These are phyloP conservation scores for Marsdenia floribunda DNA, from an alignment of 257 asterid genomes.

Conservation along the genomic window DNA sequence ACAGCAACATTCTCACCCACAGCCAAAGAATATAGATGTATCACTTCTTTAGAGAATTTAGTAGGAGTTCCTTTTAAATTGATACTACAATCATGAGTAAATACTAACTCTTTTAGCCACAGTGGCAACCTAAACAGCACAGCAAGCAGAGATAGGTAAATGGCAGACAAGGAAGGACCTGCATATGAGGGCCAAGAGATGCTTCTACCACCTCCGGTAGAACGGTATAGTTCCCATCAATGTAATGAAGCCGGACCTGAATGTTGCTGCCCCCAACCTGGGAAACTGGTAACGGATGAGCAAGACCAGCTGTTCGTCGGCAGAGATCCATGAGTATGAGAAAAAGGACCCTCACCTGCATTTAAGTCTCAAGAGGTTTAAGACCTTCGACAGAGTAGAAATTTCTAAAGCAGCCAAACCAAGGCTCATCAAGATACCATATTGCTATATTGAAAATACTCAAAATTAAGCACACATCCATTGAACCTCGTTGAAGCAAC, in stretches of 20 bases:
- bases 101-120: not conserved
- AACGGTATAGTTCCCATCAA: constrained; percentile 95
- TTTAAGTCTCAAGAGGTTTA: constrained; percentile 10
- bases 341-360: constrained; percentile 96
- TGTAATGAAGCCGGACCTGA: constrained; percentile 93
- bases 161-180: constrained; percentile 40
- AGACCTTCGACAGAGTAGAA: not conserved
- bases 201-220: constrained; percentile 98
- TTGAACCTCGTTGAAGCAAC: not conserved
- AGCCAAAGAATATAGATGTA: not conserved
- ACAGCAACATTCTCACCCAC: not conserved
- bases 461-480: not conserved
- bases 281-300: constrained; percentile 87
- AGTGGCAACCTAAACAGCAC: not conserved
- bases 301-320: constrained; percentile 81
- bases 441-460: not conserved
- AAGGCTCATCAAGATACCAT: not conserved
- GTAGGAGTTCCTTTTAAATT: not conserved
- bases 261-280: constrained; percentile 93
- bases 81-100: not conserved
- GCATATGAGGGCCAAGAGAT: constrained; percentile 99
- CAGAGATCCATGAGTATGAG: constrained; percentile 97
- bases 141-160: not conserved
- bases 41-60: not conserved
- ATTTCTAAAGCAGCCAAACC: not conserved